Conservation (phyloP, 805 yeast genomes). For the Tetrapisispora fleetii region DNA sequence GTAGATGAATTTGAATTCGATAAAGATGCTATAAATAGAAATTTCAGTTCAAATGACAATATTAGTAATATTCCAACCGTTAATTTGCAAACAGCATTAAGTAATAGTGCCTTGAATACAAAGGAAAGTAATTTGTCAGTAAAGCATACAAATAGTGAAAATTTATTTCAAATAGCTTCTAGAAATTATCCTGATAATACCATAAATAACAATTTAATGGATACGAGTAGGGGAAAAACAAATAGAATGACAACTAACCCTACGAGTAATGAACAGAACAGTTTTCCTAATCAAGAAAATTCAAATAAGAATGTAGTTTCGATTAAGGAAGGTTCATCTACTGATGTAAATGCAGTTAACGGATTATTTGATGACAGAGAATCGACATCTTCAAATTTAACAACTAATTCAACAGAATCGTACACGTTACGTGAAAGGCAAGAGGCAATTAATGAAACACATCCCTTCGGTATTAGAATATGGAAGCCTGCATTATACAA, state of each 20-base stretch:
- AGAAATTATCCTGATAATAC: neutral
- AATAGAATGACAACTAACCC: neutral
- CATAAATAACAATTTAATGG: neutral
- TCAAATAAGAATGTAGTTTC: neutral
- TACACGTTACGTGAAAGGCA: constrained; percentile 86
- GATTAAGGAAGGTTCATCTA: neutral
- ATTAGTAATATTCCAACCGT: neutral
- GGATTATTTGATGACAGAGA: neutral
- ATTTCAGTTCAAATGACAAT: neutral
- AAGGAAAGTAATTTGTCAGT: constrained; percentile 2
- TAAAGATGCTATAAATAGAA: constrained; percentile 1
- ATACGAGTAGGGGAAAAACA: neutral
- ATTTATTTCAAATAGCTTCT: neutral
- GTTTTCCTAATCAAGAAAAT: no score
- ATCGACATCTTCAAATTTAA: constrained; percentile 6
- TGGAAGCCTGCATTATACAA: constrained; percentile 98
- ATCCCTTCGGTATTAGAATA: constrained; percentile 95
- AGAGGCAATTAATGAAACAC: constrained; percentile 91
- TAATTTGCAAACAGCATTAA: neutral
- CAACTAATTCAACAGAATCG: constrained; percentile 54
- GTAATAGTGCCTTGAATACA: neutral
- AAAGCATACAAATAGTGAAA: neutral
- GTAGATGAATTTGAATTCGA: constrained; percentile 60
- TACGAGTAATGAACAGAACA: neutral
- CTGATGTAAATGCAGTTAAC: neutral